These are phyloP conservation scores for Sordaria brevicollis DNA, from an alignment of 495 filamentous ascomycete genomes.

Conservation along the genomic window DNA sequence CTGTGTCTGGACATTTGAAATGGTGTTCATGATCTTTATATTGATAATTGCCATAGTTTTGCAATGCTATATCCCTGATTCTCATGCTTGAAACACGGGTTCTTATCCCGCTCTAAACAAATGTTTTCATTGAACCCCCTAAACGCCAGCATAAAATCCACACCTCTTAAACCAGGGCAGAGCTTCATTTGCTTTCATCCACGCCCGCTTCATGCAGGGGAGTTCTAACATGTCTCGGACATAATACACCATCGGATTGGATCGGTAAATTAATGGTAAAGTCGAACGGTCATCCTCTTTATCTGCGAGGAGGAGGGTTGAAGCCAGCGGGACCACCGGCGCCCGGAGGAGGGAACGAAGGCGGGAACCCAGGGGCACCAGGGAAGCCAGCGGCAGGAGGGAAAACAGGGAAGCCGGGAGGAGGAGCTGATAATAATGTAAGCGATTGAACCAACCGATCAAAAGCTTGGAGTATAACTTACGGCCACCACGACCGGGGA, in stretches of 20 bases:
- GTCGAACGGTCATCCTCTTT: constrained; percentile 21
- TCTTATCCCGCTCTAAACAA: background rate
- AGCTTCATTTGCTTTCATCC: constrained; percentile 2
- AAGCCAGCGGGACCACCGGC: constrained; percentile 55
- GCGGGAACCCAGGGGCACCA: constrained; percentile 43
- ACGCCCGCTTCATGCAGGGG: background rate
- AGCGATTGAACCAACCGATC: background rate
- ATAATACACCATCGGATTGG: background rate
- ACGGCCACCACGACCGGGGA: constrained; percentile 69
- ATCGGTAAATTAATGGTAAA: constrained; percentile 10
- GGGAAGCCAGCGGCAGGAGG: constrained; percentile 35
- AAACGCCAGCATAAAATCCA: background rate
- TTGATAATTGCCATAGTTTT: background rate
- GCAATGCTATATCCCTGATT: background rate
- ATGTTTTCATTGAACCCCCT: background rate
- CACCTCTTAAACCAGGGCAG: constrained; percentile 9
- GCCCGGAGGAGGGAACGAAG: constrained; percentile 37
- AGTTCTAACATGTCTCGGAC: background rate
- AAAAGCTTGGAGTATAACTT: constrained; percentile 25
- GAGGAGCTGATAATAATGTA: constrained; percentile 35
- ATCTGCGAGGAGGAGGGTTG: constrained; percentile 53
- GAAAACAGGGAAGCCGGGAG: constrained; percentile 52
- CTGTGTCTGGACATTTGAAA: background rate
- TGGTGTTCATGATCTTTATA: background rate
- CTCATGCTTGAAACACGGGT: background rate